These are phyloP conservation scores for Dendrobium catenatum DNA, from an alignment of 106 monocot genomes.

Conservation along the genomic window DNA sequence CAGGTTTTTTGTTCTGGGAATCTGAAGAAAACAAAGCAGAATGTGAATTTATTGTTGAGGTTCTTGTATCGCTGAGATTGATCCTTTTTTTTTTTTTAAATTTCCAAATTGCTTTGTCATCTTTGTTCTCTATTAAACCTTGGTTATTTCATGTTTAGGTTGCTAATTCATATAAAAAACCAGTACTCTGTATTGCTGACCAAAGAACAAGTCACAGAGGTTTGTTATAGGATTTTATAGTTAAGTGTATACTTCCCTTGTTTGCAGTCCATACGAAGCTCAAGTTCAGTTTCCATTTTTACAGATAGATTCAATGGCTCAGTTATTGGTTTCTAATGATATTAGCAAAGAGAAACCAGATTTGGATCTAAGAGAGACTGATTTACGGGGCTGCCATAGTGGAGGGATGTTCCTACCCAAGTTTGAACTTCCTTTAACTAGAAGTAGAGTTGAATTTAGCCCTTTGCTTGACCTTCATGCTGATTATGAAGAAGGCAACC, in stretches of 20 bases:
- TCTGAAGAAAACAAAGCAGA: slow-evolving; percentile 44
- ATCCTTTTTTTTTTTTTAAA: background rate
- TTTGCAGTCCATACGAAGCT: background rate
- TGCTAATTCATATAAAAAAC: slow-evolving; percentile 65
- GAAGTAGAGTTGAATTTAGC: slow-evolving; percentile 35
- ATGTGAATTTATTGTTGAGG: slow-evolving; percentile 55
- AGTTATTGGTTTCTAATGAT: slow-evolving; percentile 32
- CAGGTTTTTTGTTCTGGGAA: slow-evolving; percentile 46
- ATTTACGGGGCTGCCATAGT: slow-evolving; percentile 4
- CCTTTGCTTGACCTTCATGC: slow-evolving; percentile 79
- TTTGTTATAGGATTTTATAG: slow-evolving; percentile 12
- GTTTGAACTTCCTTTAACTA: slow-evolving; percentile 25
- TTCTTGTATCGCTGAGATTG: slow-evolving; percentile 11
- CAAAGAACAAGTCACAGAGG: slow-evolving; percentile 70
- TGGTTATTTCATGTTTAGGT: slow-evolving; percentile 32
- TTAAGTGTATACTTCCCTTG: background rate
- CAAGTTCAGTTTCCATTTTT: slow-evolving; percentile 9
- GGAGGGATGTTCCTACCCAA: slow-evolving; percentile 18
- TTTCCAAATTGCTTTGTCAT: background rate
- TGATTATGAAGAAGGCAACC: slow-evolving; percentile 79
- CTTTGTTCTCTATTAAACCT: background rate
- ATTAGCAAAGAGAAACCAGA: slow-evolving; percentile 18
- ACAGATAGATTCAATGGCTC: slow-evolving; percentile 60
- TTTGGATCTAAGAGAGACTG: background rate
- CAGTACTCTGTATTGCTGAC: slow-evolving; percentile 46